phyloP scores from a whole-genome alignment of 768 basidiomycete species.

The Mycena indigotica region DNA sequence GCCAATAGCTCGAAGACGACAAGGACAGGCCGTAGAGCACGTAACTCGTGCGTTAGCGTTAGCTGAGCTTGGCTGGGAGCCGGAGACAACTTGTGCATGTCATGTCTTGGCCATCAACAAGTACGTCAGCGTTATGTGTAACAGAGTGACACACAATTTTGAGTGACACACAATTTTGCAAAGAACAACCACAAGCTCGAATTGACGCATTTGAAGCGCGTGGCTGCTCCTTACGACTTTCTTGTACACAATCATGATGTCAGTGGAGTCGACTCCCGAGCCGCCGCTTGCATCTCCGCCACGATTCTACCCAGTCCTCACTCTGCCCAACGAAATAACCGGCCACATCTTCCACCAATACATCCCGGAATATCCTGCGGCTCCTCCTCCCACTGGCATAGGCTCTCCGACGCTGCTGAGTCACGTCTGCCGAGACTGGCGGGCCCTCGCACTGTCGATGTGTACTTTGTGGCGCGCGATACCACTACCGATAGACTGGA shows the following conservation, averaged over 20 bases:
- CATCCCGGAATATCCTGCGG: not conserved
- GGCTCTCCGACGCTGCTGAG: not conserved
- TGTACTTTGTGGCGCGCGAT: not conserved
- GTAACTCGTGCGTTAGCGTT: not conserved
- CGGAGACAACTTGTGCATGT: not conserved
- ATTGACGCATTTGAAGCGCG: not conserved
- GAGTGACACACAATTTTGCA: not conserved
- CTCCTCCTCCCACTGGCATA: not conserved
- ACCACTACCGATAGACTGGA: not conserved
- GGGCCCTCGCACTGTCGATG: not conserved
- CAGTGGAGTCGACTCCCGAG: constrained; percentile 6
- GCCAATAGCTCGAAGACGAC: too few relatives aligned
- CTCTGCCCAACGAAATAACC: not conserved
- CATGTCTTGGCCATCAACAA: not conserved
- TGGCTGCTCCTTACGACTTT: not conserved
- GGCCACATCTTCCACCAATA: not conserved
- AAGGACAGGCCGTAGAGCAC: too few relatives aligned
- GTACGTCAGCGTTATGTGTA: not conserved
- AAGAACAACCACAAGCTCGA: not conserved
- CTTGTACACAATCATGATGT: not conserved
- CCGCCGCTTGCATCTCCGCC: not conserved
- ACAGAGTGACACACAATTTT: not conserved
- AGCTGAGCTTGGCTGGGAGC: not conserved
- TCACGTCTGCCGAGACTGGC: not conserved
- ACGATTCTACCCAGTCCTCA: not conserved